Conservation (phyloP, 2,329 filamentous ascomycete species). For the Fusarium anguioides region DNA sequence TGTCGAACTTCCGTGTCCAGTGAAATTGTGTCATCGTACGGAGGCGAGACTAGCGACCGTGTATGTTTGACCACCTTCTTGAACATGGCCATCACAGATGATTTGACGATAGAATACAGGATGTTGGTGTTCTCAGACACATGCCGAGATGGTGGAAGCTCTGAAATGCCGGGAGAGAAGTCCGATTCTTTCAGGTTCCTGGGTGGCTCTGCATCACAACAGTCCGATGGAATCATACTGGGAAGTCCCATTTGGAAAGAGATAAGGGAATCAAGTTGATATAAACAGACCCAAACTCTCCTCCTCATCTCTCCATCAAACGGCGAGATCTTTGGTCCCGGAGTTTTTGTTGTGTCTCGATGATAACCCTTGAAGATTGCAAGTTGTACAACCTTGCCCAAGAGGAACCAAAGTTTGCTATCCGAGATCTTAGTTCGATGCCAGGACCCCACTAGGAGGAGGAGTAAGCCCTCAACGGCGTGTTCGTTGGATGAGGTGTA, state of each 20-base stretch:
- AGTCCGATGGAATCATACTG: constrained; percentile 53
- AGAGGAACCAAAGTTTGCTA: constrained; percentile 58
- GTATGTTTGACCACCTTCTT: constrained; percentile 41
- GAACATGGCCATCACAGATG: constrained; percentile 42
- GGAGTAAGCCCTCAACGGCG: constrained; percentile 57
- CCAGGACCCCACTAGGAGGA: constrained; percentile 54
- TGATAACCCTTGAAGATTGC: constrained; percentile 62
- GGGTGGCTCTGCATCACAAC: constrained; percentile 36
- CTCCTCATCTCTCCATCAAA: constrained; percentile 63
- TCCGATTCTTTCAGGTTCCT: constrained; percentile 40
- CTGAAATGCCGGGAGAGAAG: constrained; percentile 10
- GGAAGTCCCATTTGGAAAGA: constrained; percentile 61
- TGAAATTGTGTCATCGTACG: constrained; percentile 23
- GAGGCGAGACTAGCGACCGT: neutral
- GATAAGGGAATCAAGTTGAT: constrained; percentile 57
- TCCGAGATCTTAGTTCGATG: constrained; percentile 45
- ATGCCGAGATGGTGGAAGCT: constrained; percentile 31
- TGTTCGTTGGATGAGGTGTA: constrained; percentile 56
- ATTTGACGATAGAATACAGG: constrained; percentile 47
- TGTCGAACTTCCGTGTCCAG: constrained; percentile 39
- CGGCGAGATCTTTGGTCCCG: constrained; percentile 48
- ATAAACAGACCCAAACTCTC: constrained; percentile 57
- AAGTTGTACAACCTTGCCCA: constrained; percentile 56
- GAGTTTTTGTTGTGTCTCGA: constrained; percentile 55
- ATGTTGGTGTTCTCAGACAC: constrained; percentile 33